Conservation (phyloP, 2,329 filamentous ascomycete species). For the Hypoxylon sp. region DNA sequence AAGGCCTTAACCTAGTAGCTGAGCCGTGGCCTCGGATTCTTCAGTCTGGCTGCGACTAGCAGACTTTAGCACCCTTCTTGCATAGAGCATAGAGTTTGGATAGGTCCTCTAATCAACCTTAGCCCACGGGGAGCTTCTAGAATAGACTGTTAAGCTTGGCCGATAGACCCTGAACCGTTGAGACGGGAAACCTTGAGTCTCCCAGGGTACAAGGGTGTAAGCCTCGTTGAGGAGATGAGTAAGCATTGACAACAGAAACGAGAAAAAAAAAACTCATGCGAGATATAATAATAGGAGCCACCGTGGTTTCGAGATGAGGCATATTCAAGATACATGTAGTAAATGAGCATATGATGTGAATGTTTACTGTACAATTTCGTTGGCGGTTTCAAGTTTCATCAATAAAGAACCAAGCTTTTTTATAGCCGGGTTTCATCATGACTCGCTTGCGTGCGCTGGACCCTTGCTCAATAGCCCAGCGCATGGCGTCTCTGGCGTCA, state of each 20-base stretch:
- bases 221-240: slow-evolving; percentile 15
- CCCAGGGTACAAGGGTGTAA: slow-evolving; percentile 12
- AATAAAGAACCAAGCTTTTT: slow-evolving; percentile 38
- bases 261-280: slow-evolving; percentile 29
- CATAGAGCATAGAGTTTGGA: slow-evolving; percentile 22
- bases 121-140: slow-evolving; percentile 27
- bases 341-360: slow-evolving; percentile 22
- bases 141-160: slow-evolving; percentile 18
- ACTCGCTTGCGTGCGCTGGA: slow-evolving; percentile 41
- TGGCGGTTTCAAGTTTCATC: slow-evolving; percentile 46
- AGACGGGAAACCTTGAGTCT: slow-evolving; percentile 20
- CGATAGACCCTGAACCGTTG: slow-evolving; percentile 27
- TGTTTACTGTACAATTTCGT: slow-evolving; percentile 32
- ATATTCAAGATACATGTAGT: slow-evolving; percentile 22
- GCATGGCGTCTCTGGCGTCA: slow-evolving; percentile 29
- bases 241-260: slow-evolving; percentile 12
- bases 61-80: slow-evolving; percentile 25
- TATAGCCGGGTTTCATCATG: slow-evolving; percentile 47
- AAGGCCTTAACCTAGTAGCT: slow-evolving; percentile 17
- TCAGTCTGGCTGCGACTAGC: slow-evolving; percentile 13
- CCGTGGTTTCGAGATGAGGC: slow-evolving; percentile 24
- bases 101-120: slow-evolving; percentile 22
- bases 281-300: slow-evolving; percentile 1
- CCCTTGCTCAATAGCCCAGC: slow-evolving; percentile 36
- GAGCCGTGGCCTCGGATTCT: slow-evolving; percentile 8